Evolutionary conservation across 1,284 basidiomycete genomes (phyloP).

Genomic region (Tilletia setariae): DNA sequence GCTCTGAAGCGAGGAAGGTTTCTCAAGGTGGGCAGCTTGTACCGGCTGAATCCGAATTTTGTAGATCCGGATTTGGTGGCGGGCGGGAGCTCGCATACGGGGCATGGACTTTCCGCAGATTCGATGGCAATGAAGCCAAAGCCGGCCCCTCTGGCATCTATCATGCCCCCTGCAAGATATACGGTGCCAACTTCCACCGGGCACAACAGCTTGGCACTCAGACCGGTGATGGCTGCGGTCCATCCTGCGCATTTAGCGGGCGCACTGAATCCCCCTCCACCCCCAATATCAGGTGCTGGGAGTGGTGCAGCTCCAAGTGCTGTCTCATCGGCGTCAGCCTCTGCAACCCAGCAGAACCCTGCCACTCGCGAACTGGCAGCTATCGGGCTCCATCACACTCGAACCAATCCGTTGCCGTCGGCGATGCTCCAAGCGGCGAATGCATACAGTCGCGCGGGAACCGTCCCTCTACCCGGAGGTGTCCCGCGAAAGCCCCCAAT

Average conservation of each 20-base stretch:
- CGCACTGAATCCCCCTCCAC: not conserved
- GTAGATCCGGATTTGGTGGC: conserved; percentile 32
- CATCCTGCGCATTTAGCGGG: conserved; percentile 8
- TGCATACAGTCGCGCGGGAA: conserved; percentile 8
- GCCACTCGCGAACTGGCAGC: not conserved
- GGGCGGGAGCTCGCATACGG: not conserved
- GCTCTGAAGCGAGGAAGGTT: conserved; percentile 50
- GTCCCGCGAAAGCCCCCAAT: not conserved
- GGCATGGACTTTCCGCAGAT: no score
- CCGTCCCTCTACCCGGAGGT: not conserved
- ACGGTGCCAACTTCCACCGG: conserved; percentile 3
- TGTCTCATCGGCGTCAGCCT: no score
- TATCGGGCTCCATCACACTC: not conserved
- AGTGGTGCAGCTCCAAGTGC: no score
- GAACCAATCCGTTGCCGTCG: not conserved
- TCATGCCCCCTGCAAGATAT: not conserved
- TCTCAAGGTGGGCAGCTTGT: conserved; percentile 46
- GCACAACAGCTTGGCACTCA: not conserved
- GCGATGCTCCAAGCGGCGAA: conserved; percentile 12
- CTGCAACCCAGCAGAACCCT: no score
- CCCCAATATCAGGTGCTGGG: no score
- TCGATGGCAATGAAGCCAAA: no score
- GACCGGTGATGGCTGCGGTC: conserved; percentile 9
- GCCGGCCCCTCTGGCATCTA: not conserved
- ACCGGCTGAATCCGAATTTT: conserved; percentile 47